A percentile compares a stretch with the other conserved stretches of the same genome.
Evolutionary conservation across 306 rosid genomes (phyloP).

Genomic region (Quercus parvula): DNA sequence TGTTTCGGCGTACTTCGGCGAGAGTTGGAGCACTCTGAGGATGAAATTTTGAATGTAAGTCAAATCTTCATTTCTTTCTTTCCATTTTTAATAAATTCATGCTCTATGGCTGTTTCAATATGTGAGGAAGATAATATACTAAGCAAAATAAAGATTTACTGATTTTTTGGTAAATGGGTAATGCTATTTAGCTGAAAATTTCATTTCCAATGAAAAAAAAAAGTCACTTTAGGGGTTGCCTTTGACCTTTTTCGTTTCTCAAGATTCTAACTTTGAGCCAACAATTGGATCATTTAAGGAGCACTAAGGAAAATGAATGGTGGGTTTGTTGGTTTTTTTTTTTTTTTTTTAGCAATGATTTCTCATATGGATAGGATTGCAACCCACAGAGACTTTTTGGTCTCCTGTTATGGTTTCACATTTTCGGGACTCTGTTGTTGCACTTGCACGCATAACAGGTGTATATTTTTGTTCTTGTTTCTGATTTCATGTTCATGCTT

Average conservation of each 20-base stretch:
- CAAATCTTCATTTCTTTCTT: neutral
- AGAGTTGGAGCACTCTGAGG: conserved; percentile 70
- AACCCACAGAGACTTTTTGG: neutral
- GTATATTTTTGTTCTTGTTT: neutral
- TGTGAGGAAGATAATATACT: neutral
- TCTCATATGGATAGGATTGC: neutral
- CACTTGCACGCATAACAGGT: no score
- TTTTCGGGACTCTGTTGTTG: neutral
- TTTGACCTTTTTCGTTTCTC: neutral
- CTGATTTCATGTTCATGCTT: neutral
- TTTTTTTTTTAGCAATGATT: neutral
- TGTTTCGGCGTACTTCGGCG: conserved; percentile 81
- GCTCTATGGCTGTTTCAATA: neutral
- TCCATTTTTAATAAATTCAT: neutral
- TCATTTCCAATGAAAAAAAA: no score
- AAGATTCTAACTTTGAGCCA: no score
- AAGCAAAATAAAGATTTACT: no score
- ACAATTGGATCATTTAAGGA: no score
- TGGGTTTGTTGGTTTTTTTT: neutral
- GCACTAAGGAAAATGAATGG: neutral
- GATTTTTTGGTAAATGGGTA: neutral
- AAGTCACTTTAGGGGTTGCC: neutral
- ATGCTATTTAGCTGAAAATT: no score
- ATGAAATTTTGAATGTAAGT: conserved; percentile 55
- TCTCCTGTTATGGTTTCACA: neutral